These are phyloP conservation scores for Komagataella ulmi DNA, from an alignment of 805 yeast genomes.

Conservation along the genomic window DNA sequence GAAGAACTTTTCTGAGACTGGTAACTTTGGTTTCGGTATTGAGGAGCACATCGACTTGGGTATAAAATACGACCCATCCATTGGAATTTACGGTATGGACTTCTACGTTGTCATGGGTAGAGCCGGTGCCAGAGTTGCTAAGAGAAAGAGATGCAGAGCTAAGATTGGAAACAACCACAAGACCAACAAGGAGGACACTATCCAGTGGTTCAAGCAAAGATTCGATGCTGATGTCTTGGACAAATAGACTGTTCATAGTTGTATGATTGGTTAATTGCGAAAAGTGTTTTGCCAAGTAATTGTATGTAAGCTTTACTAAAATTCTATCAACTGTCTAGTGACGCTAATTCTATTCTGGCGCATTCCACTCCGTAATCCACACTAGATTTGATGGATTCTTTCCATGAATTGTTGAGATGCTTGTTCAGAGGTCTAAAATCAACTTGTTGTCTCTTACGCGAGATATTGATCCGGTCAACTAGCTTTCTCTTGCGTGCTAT, in stretches of 20 bases:
- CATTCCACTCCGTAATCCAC: constrained; percentile 24
- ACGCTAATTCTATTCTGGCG: constrained; percentile 11
- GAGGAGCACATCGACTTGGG: constrained; percentile 99
- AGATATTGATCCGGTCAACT: constrained; percentile 26
- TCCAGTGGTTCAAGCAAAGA: constrained; percentile 98
- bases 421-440: constrained; percentile 29
- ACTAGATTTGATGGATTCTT: constrained; percentile 26
- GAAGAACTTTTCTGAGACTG: constrained; percentile 96
- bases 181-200: constrained; percentile 86
- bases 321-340: not conserved
- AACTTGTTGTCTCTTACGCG: constrained; percentile 28
- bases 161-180: constrained; percentile 87
- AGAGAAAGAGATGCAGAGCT: constrained; percentile 93
- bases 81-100: constrained; percentile 99
- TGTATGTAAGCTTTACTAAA: not conserved
- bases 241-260: constrained; percentile 32
- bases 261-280: not conserved
- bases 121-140: constrained; percentile 97
- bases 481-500: constrained; percentile 24
- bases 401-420: constrained; percentile 36
- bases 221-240: constrained; percentile 97
- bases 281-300: not conserved
- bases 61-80: constrained; percentile 99
- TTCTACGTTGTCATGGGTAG: constrained; percentile 99
- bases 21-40: constrained; percentile 99